Percentiles rank a stretch among this genome's conserved stretches.
phyloP scores from a whole-genome alignment of 768 basidiomycete species.

The Pilatotrama ljubarskyi region DNA sequence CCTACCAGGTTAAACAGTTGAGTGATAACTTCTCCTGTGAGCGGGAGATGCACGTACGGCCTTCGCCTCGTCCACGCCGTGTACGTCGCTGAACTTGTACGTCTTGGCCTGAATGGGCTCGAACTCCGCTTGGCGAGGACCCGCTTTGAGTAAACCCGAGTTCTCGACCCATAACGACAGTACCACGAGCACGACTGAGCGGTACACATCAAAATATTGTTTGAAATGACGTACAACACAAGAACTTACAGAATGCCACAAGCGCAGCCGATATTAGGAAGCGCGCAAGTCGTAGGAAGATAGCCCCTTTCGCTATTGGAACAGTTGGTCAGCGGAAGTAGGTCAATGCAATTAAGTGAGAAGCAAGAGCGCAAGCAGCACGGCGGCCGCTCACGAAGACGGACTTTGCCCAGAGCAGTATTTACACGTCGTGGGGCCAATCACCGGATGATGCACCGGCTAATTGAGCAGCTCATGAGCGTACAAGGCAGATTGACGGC shows the following conservation, averaged over 20 bases:
- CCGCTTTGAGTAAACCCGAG: conserved; percentile 89
- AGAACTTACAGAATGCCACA: conserved; percentile 63
- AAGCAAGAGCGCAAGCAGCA: neutral
- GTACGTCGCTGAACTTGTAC: conserved; percentile 93
- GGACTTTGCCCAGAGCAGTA: no score
- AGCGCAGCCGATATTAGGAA: conserved; percentile 51
- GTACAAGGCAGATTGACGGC: neutral
- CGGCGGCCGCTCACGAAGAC: neutral
- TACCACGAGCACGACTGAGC: conserved; percentile 75
- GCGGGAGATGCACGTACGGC: conserved; percentile 49
- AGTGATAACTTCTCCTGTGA: neutral
- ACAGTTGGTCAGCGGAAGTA: neutral
- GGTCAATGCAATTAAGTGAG: neutral
- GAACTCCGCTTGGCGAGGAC: conserved; percentile 78
- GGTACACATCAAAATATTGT: neutral
- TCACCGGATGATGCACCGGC: no score
- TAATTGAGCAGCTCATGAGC: neutral
- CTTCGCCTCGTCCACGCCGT: conserved; percentile 97
- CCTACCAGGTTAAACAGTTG: conserved; percentile 43
- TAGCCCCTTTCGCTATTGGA: conserved; percentile 62
- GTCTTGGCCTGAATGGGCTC: conserved; percentile 78
- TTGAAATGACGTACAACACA: neutral
- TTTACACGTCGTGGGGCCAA: no score
- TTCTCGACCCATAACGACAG: conserved; percentile 91
- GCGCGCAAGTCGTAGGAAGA: conserved; percentile 56